Conservation (phyloP, 176 grass and related monocot genomes). For the Hordeum marinum region DNA sequence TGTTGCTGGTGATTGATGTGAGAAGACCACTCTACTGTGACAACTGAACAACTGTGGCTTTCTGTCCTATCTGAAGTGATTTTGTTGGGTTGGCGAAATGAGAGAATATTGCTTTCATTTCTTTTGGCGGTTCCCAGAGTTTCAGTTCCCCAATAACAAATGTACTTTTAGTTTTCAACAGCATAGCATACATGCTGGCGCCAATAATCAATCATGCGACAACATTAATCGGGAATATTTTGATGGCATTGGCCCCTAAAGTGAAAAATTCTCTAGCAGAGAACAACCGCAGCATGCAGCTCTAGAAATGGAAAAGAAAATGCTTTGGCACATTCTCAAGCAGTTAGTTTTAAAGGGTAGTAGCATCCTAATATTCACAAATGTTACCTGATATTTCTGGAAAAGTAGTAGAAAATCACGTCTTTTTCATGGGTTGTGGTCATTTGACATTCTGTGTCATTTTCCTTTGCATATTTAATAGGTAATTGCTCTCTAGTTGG, state of each 20-base stretch:
- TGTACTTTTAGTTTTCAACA: not conserved
- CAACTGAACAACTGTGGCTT: conserved; percentile 6
- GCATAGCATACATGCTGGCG: conserved; percentile 7
- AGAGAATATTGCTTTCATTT: not conserved
- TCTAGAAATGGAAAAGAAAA: conserved; percentile 21
- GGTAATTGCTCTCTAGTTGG: not conserved
- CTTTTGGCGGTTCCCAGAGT: not conserved
- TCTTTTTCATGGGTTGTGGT: not conserved
- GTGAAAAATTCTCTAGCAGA: not conserved
- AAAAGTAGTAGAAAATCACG: not conserved
- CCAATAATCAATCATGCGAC: conserved; percentile 6
- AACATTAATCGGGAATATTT: conserved; percentile 4
- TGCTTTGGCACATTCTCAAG: not conserved
- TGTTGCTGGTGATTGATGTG: conserved; percentile 23
- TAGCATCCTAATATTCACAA: not conserved
- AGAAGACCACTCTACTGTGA: conserved; percentile 23
- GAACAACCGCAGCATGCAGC: not conserved
- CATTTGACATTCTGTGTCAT: not conserved
- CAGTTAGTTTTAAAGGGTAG: not conserved
- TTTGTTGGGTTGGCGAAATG: conserved; percentile 10
- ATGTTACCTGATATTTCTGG: not conserved
- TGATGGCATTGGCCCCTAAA: not conserved
- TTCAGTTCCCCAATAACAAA: not conserved
- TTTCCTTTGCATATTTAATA: not conserved
- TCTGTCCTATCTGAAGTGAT: conserved; percentile 22